Evolutionary conservation across 1,139 yeast species (phyloP).

Genomic region (Candida anutae): DNA sequence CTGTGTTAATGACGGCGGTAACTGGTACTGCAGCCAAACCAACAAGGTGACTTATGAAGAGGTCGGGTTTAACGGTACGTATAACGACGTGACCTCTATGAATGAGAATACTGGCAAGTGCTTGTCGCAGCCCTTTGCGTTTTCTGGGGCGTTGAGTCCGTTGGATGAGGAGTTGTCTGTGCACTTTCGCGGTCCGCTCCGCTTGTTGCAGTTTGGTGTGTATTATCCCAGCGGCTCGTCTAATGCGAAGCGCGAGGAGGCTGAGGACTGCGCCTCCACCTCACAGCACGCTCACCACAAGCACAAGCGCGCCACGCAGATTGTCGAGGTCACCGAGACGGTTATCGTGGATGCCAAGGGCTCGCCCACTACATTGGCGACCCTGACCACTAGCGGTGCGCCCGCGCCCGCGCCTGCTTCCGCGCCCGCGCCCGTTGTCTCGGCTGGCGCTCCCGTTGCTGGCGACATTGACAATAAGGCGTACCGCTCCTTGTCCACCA

Average conservation of each 20-base stretch:
- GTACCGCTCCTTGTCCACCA: constrained; percentile 8
- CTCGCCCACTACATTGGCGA: constrained; percentile 27
- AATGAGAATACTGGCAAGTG: constrained; percentile 44
- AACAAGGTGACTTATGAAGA: constrained; percentile 59
- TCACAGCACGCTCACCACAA: constrained; percentile 49
- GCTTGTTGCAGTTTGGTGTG: constrained; percentile 55
- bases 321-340: constrained; percentile 69
- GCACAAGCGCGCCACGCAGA: constrained; percentile 54
- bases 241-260: constrained; percentile 23
- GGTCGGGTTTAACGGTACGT: constrained; percentile 63
- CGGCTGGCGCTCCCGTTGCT: constrained; percentile 8
- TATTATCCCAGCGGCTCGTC: constrained; percentile 40
- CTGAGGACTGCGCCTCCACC: constrained; percentile 30
- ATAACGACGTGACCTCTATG: constrained; percentile 49
- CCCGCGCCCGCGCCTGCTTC: constrained; percentile 2
- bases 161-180: constrained; percentile 65
- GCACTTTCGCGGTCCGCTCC: constrained; percentile 74
- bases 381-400: constrained; percentile 6
- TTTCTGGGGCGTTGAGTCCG: constrained; percentile 61
- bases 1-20: constrained; percentile 51
- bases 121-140: constrained; percentile 41
- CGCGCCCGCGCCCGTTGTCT: background rate
- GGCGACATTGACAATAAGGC: constrained; percentile 7
- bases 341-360: constrained; percentile 58
- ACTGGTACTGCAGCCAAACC: constrained; percentile 53